Percentiles rank a stretch among this genome's conserved stretches.
These are phyloP conservation scores for Anthostomella pinea DNA, from an alignment of 2,329 filamentous ascomycete genomes.

Conservation along the genomic window DNA sequence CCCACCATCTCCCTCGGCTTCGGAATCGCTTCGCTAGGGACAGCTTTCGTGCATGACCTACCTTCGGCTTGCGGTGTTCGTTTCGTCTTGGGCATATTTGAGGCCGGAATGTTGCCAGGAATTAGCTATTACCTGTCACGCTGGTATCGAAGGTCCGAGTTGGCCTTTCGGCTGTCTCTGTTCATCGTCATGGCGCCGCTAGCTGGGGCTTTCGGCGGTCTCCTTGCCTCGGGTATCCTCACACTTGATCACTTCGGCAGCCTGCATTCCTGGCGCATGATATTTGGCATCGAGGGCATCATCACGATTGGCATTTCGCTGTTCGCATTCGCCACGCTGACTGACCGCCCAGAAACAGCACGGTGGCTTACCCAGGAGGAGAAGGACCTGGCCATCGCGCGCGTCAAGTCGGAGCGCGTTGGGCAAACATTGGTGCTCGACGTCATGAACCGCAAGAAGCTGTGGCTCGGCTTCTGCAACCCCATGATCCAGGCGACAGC, in stretches of 20 bases:
- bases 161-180: constrained; percentile 64
- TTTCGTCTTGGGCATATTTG: constrained; percentile 66
- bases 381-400: constrained; percentile 62
- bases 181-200: constrained; percentile 71
- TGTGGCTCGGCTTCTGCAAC: constrained; percentile 59
- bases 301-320: constrained; percentile 52
- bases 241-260: constrained; percentile 51
- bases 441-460: constrained; percentile 57
- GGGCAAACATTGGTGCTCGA: constrained; percentile 62
- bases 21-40: constrained; percentile 61
- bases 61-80: constrained; percentile 56
- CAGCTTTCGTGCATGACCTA: constrained; percentile 60
- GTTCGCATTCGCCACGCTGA: constrained; percentile 61
- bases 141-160: constrained; percentile 69
- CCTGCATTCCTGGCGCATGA: constrained; percentile 29
- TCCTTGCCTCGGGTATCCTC: constrained; percentile 63
- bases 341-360: constrained; percentile 66
- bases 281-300: constrained; percentile 45
- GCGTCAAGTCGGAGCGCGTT: constrained; percentile 67
- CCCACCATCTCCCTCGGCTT: constrained; percentile 61
- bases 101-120: constrained; percentile 71
- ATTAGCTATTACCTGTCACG: constrained; percentile 71
- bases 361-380: constrained; percentile 64
- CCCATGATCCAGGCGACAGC: constrained; percentile 44
- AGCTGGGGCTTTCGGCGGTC: constrained; percentile 68